Evolutionary conservation across 2,329 filamentous ascomycete species (phyloP).

Genomic region (Cadophora malorum): DNA sequence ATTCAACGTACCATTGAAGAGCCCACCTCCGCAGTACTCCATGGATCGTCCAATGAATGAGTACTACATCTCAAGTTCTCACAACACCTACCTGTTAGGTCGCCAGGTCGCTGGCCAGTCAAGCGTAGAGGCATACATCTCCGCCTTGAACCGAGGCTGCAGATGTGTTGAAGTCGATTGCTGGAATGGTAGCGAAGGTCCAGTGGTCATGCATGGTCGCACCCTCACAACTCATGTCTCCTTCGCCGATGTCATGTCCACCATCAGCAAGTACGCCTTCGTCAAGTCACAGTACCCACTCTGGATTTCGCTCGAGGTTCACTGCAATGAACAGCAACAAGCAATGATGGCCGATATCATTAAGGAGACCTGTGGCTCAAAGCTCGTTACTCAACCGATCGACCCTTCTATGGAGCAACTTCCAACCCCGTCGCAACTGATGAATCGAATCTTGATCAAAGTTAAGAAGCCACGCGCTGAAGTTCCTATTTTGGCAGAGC

Average conservation of each 20-base stretch:
- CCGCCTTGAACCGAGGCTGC: conserved; percentile 84
- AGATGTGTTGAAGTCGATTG: conserved; percentile 97
- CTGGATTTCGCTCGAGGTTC: conserved; percentile 94
- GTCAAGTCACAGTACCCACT: conserved; percentile 84
- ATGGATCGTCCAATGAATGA: conserved; percentile 90
- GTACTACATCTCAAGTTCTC: conserved; percentile 97
- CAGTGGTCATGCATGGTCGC: conserved; percentile 88
- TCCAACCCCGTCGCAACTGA: conserved; percentile 86
- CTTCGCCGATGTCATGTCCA: conserved; percentile 89
- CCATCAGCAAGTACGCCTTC: conserved; percentile 95
- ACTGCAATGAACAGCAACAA: conserved; percentile 86
- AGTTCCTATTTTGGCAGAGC: conserved; percentile 51
- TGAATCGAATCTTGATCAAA: conserved; percentile 86
- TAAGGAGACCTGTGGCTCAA: conserved; percentile 80
- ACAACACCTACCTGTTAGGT: conserved; percentile 96
- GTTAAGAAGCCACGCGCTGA: conserved; percentile 76
- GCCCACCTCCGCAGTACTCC: conserved; percentile 63
- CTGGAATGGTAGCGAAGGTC: conserved; percentile 92
- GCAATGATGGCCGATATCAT: conserved; percentile 88
- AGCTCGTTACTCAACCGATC: conserved; percentile 78
- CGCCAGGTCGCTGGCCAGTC: conserved; percentile 89
- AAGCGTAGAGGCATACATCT: conserved; percentile 94
- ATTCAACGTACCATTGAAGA: conserved; percentile 71
- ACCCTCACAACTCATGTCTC: conserved; percentile 88
- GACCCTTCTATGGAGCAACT: conserved; percentile 71